Evolutionary conservation across 208 protist species (phyloP), one percentile per base, ranked within the genome.

Genomic region (Naegleria fowleri): DNA sequence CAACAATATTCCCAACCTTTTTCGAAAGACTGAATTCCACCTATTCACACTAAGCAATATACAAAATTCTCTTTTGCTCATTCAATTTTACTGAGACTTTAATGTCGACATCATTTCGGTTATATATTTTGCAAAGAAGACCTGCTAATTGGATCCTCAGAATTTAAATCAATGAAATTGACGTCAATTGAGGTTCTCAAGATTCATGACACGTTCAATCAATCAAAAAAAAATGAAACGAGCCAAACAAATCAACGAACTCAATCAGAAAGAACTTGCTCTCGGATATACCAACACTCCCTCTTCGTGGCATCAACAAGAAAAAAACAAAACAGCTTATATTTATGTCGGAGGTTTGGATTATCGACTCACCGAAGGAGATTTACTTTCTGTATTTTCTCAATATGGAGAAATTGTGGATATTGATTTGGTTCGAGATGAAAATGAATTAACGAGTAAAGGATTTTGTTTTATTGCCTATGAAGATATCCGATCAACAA

Each of bases 401-500:
- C 95, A 97, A 92, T 97, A 93, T 58, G 95, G 91, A 29, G 90
- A 93, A 43, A 90, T 96, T 36, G 92, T 94, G 0, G 95, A 97
- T 90, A 88, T 94, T n/a, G 93, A 96, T 92, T 84, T 97, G 36
- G 91, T 95, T 5, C 91, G 95, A 38, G 94, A 96, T 75, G 95
- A 95, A 83, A 84, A 92, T 25, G 96, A 95, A 3, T 95, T 95
- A 25, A 95, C 95, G 79, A 91, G 93, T 9, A 90, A 91, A 52
- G 96, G 96, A 22, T 97, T 96, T 92, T 91, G 84, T n/a, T 97
- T 97, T 83, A 67, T 97, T 19, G 94, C 92, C 0, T 98, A 97
- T 91, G 95, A 96, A 51, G 94, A 98, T 92, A 94, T 96, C 88
- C 90, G 95, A 29, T 94, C 90, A 16, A 97, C 96, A 9, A 91